Base-by-base conservation (phyloP, 176 grass and related monocot genomes). In the Juncus inflexus region DNA sequence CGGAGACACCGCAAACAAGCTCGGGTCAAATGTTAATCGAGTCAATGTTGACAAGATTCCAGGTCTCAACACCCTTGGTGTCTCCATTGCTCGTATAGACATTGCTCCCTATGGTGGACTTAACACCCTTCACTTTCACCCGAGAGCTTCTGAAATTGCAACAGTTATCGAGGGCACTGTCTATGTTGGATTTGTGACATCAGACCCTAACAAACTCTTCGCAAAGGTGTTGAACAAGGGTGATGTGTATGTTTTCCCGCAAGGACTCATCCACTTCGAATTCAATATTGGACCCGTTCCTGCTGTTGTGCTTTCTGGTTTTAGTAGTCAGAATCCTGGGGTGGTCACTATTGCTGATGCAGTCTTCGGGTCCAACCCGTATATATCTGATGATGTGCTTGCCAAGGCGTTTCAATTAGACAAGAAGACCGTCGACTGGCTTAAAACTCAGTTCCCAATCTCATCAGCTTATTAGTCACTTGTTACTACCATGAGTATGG, bases 171-270 rank as follows among this genome's bases (percentile, higher is more conserved):
- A 58, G 40, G 85, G 85, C 60, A 3, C 65, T 61, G 50, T 87
- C 70, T 79, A 83, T 62, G 78, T 83, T 67, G 80, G 85, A 50
- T 87, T 87, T 63, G 8, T 87, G 4, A 73, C 85, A 12, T 66
- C 85, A 11, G 81, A 73, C 61, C 19, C 19, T 28, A 74, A 84
- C 8, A 73, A 41, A 55, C 12, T 87, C 12, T 57, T 74, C 57
- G 70, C 66, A 35, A 87, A 64, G 80, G 76, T 83, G 14, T 66
- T 87, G 13, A 73, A 9, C 50, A 68, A 55, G 50, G 65, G 65
- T n/a, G 65, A 68, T 9, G 49, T 15, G 50, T 68, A 52, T 14
- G 50, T 68, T 55, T 68, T 68, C 13, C 65, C 65, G 0, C 0
- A 68, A 12, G 65, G 65, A 7, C 45, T 52, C 50, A 52, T 68